phyloP scores from a whole-genome alignment of 306 rosid species.

The Prunus kanzakura region DNA sequence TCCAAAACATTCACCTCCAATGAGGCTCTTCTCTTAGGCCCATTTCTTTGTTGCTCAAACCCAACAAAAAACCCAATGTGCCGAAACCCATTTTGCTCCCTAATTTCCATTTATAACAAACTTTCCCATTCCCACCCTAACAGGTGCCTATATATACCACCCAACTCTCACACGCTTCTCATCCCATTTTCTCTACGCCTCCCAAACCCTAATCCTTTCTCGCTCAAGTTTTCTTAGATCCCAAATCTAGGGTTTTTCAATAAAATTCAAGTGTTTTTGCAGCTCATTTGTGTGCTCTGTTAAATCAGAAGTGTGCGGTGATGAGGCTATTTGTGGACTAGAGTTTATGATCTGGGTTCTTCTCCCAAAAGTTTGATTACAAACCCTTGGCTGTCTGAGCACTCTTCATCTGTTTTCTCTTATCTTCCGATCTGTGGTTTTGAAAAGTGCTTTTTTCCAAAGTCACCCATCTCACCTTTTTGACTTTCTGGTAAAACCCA shows the following conservation, averaged over 20 bases:
- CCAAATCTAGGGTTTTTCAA: not conserved
- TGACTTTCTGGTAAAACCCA: not conserved
- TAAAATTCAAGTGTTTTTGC: not conserved
- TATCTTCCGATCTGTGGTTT: not conserved
- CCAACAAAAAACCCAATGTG: not conserved
- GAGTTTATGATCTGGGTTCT: slow-evolving; percentile 88
- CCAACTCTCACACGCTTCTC: not conserved
- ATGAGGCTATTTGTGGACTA: slow-evolving; percentile 74
- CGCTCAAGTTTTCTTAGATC: not conserved
- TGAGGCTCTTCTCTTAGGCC: not conserved
- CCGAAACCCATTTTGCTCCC: not conserved
- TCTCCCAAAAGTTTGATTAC: slow-evolving; percentile 55
- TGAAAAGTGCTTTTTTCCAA: not conserved
- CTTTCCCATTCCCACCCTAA: not conserved
- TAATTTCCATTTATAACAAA: not conserved
- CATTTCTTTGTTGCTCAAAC: not conserved
- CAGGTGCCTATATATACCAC: not conserved
- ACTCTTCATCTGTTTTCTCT: slow-evolving; percentile 4
- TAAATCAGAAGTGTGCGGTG: slow-evolving; percentile 40
- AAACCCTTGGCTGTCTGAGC: slow-evolving; percentile 99
- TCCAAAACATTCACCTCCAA: no score
- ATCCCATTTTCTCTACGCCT: not conserved
- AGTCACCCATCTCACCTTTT: not conserved
- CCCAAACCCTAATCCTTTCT: not conserved
- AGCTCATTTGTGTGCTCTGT: not conserved